A percentile compares a stretch with the other conserved stretches of the same genome.
phyloP scores from a whole-genome alignment of 2,329 filamentous ascomycete species.

The Microdochium paspali region DNA sequence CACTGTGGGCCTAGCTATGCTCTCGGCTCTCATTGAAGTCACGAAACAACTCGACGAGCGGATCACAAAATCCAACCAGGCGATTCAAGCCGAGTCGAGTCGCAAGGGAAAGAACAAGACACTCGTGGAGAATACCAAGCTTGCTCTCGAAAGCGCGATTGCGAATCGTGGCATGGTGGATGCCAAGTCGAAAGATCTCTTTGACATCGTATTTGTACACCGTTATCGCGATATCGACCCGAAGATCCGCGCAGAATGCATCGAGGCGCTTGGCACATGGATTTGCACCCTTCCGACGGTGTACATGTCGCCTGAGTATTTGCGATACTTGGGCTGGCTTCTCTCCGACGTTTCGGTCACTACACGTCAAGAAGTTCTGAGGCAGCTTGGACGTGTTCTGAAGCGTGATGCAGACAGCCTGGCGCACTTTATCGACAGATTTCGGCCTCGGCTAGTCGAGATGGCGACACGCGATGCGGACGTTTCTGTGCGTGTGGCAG shows the following conservation, averaged over 20 bases:
- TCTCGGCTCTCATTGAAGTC: constrained; percentile 66
- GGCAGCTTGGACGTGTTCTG: constrained; percentile 72
- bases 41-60: constrained; percentile 62
- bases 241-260: constrained; percentile 79
- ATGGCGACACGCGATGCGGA: constrained; percentile 86
- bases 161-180: constrained; percentile 61
- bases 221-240: constrained; percentile 91
- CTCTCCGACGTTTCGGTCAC: constrained; percentile 70
- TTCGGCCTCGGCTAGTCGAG: constrained; percentile 78
- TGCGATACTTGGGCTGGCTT: constrained; percentile 93
- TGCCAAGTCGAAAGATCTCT: constrained; percentile 70
- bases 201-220: constrained; percentile 89
- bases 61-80: constrained; percentile 67
- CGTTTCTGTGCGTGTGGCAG: constrained; percentile 65
- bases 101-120: constrained; percentile 68
- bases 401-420: constrained; percentile 73
- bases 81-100: constrained; percentile 67
- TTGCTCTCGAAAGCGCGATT: constrained; percentile 61
- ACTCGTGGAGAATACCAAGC: constrained; percentile 63
- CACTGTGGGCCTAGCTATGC: constrained; percentile 70
- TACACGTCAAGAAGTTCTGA: constrained; percentile 77
- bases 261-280: constrained; percentile 81
- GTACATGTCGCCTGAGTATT: constrained; percentile 83
- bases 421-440: constrained; percentile 87
- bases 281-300: constrained; percentile 75